phyloP scores from a whole-genome alignment of 192 early-diverging fungal genomes.

The Podila epigama region DNA sequence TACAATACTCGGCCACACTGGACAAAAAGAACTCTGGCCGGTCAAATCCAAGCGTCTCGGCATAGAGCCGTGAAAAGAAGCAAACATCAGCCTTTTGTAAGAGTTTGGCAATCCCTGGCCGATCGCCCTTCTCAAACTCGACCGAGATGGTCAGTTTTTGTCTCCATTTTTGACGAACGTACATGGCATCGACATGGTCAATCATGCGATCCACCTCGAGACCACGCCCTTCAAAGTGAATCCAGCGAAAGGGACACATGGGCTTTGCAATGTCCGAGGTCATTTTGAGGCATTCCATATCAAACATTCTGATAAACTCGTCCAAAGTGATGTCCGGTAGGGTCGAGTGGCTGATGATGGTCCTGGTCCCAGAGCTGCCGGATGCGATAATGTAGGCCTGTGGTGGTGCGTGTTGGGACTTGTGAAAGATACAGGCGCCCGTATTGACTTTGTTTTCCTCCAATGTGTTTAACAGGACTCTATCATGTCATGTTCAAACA shows the following conservation, averaged over 20 bases:
- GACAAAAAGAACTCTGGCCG: conserved; percentile 54
- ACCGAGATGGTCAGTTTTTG: conserved; percentile 64
- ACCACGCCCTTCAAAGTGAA: conserved; percentile 73
- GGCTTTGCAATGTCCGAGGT: conserved; percentile 19
- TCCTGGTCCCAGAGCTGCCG: conserved; percentile 56
- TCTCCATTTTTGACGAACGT: conserved; percentile 48
- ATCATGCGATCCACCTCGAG: conserved; percentile 61
- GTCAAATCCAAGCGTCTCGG: conserved; percentile 63
- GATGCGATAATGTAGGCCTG: conserved; percentile 70
- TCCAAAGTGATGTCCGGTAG: conserved; percentile 63
- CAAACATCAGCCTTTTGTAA: conserved; percentile 63
- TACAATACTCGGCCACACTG: conserved; percentile 45
- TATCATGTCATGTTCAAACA: conserved; percentile 7
- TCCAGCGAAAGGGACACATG: conserved; percentile 56
- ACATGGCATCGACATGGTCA: conserved; percentile 56
- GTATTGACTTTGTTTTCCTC: conserved; percentile 54
- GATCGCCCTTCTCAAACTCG: conserved; percentile 72
- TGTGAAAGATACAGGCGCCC: conserved; percentile 51
- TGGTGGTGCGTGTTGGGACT: conserved; percentile 43
- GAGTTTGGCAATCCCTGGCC: conserved; percentile 64
- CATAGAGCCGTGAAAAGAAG: conserved; percentile 72
- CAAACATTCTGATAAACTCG: conserved; percentile 62
- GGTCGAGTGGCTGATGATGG: conserved; percentile 71
- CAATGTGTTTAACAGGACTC: conserved; percentile 43
- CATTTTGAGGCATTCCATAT: conserved; percentile 24